Evolutionary conservation across 768 basidiomycete genomes (phyloP).

Genomic region (Lyophyllum atratum): DNA sequence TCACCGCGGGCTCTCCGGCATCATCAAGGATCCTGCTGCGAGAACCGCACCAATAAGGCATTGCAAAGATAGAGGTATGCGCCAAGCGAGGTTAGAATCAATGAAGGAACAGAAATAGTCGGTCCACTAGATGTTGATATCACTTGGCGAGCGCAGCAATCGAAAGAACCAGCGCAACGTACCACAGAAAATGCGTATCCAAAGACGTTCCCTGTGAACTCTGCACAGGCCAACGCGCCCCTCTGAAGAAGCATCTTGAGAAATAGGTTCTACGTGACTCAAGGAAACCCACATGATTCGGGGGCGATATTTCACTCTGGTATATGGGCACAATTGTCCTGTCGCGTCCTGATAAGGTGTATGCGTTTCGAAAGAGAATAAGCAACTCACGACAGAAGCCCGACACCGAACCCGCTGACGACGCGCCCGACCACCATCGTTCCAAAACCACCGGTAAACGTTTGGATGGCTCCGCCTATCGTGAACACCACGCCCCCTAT

Average conservation of each 20-base stretch:
- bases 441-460: slow-evolving; percentile 76
- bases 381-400: slow-evolving; percentile 76
- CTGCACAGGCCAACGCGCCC: slow-evolving; percentile 86
- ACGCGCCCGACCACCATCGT: slow-evolving; percentile 84
- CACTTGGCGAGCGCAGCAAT: neutral
- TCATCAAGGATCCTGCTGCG: slow-evolving; percentile 70
- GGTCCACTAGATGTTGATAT: slow-evolving; percentile 59
- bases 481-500: slow-evolving; percentile 83
- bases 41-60: slow-evolving; percentile 80
- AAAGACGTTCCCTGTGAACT: slow-evolving; percentile 86
- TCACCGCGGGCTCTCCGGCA: slow-evolving; percentile 86
- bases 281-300: slow-evolving; percentile 59
- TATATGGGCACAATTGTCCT: slow-evolving; percentile 89
- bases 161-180: slow-evolving; percentile 29
- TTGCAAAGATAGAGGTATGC: slow-evolving; percentile 81
- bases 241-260: slow-evolving; percentile 44
- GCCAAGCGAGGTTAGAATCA: slow-evolving; percentile 79
- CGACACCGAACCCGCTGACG: slow-evolving; percentile 87
- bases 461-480: slow-evolving; percentile 84
- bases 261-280: neutral
- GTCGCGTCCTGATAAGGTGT: neutral
- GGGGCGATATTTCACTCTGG: slow-evolving; percentile 90
- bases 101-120: slow-evolving; percentile 90
- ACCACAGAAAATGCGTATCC: slow-evolving; percentile 87
- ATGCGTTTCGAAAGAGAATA: neutral